Percentiles rank a stretch among this genome's conserved stretches.
Evolutionary conservation across 2,329 filamentous ascomycete genomes (phyloP).

Genomic region (Xylaria sp.): DNA sequence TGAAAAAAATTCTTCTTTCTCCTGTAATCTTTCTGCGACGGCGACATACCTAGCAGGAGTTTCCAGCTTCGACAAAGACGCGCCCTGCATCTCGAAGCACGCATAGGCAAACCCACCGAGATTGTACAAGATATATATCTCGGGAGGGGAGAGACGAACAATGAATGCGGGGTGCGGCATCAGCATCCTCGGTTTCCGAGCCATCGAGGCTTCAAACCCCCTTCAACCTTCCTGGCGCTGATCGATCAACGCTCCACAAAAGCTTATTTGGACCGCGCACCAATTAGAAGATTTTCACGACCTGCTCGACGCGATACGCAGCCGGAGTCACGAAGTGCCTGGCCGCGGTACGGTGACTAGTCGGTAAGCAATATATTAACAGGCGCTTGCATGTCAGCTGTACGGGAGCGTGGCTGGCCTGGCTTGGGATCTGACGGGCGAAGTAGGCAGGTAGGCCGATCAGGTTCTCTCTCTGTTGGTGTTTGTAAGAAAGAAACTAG

Average conservation of each 20-base stretch:
- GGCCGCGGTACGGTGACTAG: background rate
- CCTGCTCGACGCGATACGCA: background rate
- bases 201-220: background rate
- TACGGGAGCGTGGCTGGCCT: background rate
- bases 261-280: conserved; percentile 35
- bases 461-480: background rate
- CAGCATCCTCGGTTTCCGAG: background rate
- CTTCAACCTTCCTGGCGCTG: conserved; percentile 19
- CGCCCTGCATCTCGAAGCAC: too few relatives aligned
- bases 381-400: background rate
- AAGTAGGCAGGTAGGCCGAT: background rate
- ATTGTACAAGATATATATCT: too few relatives aligned
- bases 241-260: conserved; percentile 34
- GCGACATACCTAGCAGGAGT: background rate
- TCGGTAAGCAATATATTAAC: background rate
- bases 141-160: too few relatives aligned
- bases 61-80: too few relatives aligned
- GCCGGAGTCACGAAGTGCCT: background rate
- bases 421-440: background rate
- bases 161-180: conserved; percentile 6
- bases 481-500: background rate
- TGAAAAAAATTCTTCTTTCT: conserved; percentile 11
- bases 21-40: conserved; percentile 4
- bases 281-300: conserved; percentile 15
- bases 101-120: too few relatives aligned